Evolutionary conservation across 345 rosid genomes (phyloP).

Genomic region (Euphorbia tirucalli): DNA sequence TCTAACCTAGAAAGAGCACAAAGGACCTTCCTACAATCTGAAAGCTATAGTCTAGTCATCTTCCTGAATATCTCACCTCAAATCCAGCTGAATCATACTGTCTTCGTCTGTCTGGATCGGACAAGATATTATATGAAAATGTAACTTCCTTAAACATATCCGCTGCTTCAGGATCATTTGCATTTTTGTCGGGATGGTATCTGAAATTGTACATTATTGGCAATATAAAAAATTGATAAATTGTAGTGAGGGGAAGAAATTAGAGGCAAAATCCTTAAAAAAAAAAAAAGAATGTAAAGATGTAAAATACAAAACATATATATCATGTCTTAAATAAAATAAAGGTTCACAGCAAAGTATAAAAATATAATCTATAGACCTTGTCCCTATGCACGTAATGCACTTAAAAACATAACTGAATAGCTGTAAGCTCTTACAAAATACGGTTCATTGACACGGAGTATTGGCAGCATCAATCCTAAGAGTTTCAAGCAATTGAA

Average conservation of each 20-base stretch:
- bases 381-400: not conserved
- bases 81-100: slow-evolving; percentile 93
- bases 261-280: not conserved
- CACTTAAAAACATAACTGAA: not conserved
- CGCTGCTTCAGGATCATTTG: slow-evolving; percentile 86
- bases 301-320: not conserved
- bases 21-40: not conserved
- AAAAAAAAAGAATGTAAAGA: not conserved
- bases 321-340: not conserved
- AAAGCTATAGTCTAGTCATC: not conserved
- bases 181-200: slow-evolving; percentile 98
- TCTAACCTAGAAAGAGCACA: not conserved
- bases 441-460: not conserved
- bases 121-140: slow-evolving; percentile 83
- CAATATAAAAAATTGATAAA: slow-evolving; percentile 8
- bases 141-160: slow-evolving; percentile 95
- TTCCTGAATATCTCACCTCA: slow-evolving; percentile 58
- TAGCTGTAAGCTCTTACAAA: not conserved
- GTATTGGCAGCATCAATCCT: not conserved
- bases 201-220: slow-evolving; percentile 41
- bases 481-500: not conserved
- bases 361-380: not conserved
- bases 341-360: not conserved
- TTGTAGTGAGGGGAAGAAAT: not conserved
- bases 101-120: slow-evolving; percentile 83